Evolutionary conservation across 371 early-diverging fungal species (phyloP).

Genomic region (Mucor lusitanicus): DNA sequence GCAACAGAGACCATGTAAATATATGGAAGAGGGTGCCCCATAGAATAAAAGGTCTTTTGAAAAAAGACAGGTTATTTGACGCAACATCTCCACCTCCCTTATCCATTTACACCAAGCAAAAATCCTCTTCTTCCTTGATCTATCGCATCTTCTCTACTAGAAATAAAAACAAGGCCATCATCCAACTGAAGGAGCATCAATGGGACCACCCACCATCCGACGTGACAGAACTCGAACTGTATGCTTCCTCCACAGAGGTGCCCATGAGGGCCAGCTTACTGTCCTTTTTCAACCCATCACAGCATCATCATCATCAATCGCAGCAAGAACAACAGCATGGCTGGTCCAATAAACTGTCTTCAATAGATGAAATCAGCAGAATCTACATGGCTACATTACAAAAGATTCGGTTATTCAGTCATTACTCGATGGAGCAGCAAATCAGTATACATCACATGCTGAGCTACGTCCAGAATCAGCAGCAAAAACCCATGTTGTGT

Average conservation of each 20-base stretch:
- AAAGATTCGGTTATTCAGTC: slow-evolving; percentile 3
- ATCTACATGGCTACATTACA: slow-evolving; percentile 11
- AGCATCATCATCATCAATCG: not conserved
- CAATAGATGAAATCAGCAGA: not conserved
- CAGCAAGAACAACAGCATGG: slow-evolving; percentile 4
- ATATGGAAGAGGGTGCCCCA: slow-evolving; percentile 12
- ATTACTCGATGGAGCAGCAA: slow-evolving; percentile 18
- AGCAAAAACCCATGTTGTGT: not conserved
- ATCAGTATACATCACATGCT: slow-evolving; percentile 3
- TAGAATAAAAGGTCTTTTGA: slow-evolving; percentile 12
- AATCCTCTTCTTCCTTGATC: slow-evolving; percentile 4
- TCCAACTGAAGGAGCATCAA: slow-evolving; percentile 5
- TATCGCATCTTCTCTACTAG: slow-evolving; percentile 11
- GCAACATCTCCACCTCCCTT: not conserved
- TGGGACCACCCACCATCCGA: slow-evolving; percentile 2
- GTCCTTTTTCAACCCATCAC: slow-evolving; percentile 6
- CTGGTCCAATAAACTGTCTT: not conserved
- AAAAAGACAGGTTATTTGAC: not conserved
- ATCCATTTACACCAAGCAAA: slow-evolving; percentile 5
- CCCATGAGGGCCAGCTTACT: slow-evolving; percentile 11
- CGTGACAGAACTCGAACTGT: not conserved
- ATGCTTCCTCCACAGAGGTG: slow-evolving; percentile 2
- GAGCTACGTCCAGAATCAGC: not conserved
- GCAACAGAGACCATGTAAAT: slow-evolving; percentile 1
- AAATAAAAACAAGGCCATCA: slow-evolving; percentile 5